phyloP scores from a whole-genome alignment of 1,284 basidiomycete genomes.

The Coniferiporia weirii region DNA sequence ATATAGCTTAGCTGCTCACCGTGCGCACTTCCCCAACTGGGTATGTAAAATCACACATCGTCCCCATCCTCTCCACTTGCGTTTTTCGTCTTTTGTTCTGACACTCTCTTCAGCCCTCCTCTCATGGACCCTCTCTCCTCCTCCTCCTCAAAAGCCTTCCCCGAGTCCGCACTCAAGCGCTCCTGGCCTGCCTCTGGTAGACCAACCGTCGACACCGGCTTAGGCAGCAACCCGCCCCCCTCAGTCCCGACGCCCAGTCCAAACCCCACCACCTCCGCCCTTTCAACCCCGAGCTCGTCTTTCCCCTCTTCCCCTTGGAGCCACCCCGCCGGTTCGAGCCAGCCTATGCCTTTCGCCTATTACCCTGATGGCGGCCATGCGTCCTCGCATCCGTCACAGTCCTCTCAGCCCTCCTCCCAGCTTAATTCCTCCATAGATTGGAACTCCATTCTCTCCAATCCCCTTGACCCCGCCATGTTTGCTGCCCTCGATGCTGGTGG shows the following conservation, averaged over 20 bases:
- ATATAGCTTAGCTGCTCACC: neutral
- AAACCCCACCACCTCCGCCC: constrained; percentile 31
- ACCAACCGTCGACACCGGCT: constrained; percentile 36
- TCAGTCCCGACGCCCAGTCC: constrained; percentile 33
- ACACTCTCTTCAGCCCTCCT: constrained; percentile 5
- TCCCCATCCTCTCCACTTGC: constrained; percentile 7
- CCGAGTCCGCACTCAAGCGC: constrained; percentile 24
- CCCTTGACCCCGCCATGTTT: constrained; percentile 53
- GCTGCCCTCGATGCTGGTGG: constrained; percentile 55
- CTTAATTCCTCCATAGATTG: constrained; percentile 38
- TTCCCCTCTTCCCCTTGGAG: constrained; percentile 22
- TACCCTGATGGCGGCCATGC: constrained; percentile 25
- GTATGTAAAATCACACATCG: constrained; percentile 20
- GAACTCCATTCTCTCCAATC: constrained; percentile 49
- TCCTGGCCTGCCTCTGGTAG: constrained; percentile 37
- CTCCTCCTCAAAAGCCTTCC: constrained; percentile 20
- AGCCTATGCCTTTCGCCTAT: constrained; percentile 14
- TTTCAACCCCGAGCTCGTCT: constrained; percentile 25
- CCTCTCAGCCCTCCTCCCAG: constrained; percentile 13
- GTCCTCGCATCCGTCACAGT: constrained; percentile 19
- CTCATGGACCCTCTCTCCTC: constrained; percentile 21
- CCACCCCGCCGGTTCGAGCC: constrained; percentile 18
- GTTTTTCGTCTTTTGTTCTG: constrained; percentile 4
- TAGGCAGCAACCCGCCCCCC: constrained; percentile 28
- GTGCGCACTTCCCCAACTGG: constrained; percentile 9